Conservation (phyloP, 2,329 filamentous ascomycete species). For the Colletotrichum musicola region DNA sequence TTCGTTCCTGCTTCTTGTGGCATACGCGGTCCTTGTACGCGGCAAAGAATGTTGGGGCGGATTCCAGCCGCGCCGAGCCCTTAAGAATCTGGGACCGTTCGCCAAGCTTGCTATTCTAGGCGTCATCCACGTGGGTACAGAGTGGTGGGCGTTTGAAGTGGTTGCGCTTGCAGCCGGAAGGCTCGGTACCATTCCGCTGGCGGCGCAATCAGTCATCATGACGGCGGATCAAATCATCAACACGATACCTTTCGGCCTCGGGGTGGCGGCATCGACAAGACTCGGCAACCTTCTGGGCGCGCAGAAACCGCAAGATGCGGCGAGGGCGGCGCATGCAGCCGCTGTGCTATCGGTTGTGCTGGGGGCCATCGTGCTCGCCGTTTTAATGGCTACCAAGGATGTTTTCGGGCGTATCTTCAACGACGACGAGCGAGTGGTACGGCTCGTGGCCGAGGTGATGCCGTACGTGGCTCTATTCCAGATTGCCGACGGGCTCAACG, state of each 20-base stretch:
- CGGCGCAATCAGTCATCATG: slow-evolving; percentile 91
- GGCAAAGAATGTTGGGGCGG: slow-evolving; percentile 87
- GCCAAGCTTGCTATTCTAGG: slow-evolving; percentile 81
- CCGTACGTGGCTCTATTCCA: slow-evolving; percentile 91
- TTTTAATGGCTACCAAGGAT: slow-evolving; percentile 78
- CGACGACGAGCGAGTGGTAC: slow-evolving; percentile 78
- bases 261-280: slow-evolving; percentile 82
- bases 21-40: slow-evolving; percentile 77
- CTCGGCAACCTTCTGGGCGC: slow-evolving; percentile 86
- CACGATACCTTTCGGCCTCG: slow-evolving; percentile 88
- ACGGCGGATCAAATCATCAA: slow-evolving; percentile 87
- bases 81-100: slow-evolving; percentile 78
- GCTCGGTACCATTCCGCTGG: slow-evolving; percentile 82
- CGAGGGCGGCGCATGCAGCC: slow-evolving; percentile 79
- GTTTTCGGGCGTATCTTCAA: slow-evolving; percentile 86
- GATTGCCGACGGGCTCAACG: slow-evolving; percentile 89
- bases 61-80: slow-evolving; percentile 69
- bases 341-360: slow-evolving; percentile 79
- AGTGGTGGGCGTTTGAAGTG: slow-evolving; percentile 97
- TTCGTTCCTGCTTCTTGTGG: slow-evolving; percentile 81
- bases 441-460: slow-evolving; percentile 81
- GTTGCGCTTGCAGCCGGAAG: slow-evolving; percentile 85
- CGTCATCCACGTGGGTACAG: slow-evolving; percentile 86
- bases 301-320: slow-evolving; percentile 73
- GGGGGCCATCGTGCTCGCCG: slow-evolving; percentile 74